Percentiles rank a stretch among this genome's conserved stretches.
Evolutionary conservation across 257 asterid species (phyloP).

Genomic region (Capsicum chinense): DNA sequence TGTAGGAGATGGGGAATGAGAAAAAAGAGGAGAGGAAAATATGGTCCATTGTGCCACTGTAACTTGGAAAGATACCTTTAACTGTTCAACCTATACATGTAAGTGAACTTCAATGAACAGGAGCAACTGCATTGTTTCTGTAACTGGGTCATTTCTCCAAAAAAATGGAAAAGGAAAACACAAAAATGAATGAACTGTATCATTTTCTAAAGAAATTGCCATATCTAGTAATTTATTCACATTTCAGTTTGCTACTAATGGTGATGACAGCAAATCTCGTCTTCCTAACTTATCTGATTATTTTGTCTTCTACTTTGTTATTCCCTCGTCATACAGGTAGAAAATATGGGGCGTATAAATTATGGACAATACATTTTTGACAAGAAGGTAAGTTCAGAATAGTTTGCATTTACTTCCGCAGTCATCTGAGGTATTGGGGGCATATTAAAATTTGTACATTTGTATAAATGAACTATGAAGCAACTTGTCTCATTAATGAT

Average conservation of each 20-base stretch:
- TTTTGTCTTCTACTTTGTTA: constrained; percentile 23
- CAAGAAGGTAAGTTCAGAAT: constrained; percentile 65
- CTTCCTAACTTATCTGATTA: constrained; percentile 23
- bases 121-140: neutral
- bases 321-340: constrained; percentile 61
- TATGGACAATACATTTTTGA: constrained; percentile 77
- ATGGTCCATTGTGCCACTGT: constrained; percentile 14
- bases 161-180: neutral
- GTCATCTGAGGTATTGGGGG: constrained; percentile 24
- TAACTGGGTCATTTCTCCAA: neutral
- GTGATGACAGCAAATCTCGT: constrained; percentile 8
- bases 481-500: neutral
- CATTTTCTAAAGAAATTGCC: neutral
- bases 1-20: neutral
- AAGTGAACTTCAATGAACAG: neutral
- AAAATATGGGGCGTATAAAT: constrained; percentile 96
- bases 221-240: neutral
- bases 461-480: constrained; percentile 16
- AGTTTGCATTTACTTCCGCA: neutral
- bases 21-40: neutral
- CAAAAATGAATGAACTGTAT: neutral
- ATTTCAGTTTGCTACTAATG: neutral
- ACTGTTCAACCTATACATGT: neutral
- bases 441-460: neutral
- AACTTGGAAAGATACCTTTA: neutral